Evolutionary conservation across 1,284 basidiomycete species (phyloP).

Genomic region (Trametes versicolor): DNA sequence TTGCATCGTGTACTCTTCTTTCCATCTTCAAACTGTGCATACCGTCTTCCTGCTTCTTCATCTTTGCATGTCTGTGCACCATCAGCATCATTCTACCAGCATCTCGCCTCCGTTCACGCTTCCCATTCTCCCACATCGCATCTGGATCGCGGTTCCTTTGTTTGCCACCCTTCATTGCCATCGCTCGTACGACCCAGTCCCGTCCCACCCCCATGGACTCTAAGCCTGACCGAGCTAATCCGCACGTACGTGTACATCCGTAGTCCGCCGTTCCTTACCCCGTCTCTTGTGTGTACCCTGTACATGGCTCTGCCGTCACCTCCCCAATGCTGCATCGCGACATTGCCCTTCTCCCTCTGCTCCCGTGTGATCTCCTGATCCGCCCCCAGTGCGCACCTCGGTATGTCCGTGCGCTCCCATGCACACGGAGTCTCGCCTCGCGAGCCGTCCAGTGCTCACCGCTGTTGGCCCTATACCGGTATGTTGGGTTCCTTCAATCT

Average conservation of each 20-base stretch:
- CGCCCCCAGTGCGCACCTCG: not conserved
- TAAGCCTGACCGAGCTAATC: slow-evolving; percentile 19
- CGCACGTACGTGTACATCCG: slow-evolving; percentile 11
- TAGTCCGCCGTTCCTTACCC: not conserved
- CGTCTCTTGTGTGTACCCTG: slow-evolving; percentile 8
- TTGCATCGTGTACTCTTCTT: slow-evolving; percentile 7
- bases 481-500: too few relatives aligned
- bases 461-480: too few relatives aligned
- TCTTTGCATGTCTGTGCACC: slow-evolving; percentile 1
- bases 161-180: not conserved
- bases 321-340: not conserved
- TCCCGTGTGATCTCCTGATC: not conserved
- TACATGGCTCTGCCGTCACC: not conserved
- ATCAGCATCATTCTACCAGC: slow-evolving; percentile 5
- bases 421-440: not conserved
- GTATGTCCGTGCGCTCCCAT: not conserved
- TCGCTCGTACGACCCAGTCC: not conserved
- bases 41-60: slow-evolving; percentile 3
- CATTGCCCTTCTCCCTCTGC: not conserved
- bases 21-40: slow-evolving; percentile 17
- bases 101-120: not conserved
- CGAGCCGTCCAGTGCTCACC: too few relatives aligned
- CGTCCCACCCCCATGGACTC: not conserved
- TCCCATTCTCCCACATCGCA: slow-evolving; percentile 9
- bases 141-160: slow-evolving; percentile 20